These are phyloP conservation scores for Eucalyptus pauciflora DNA, from an alignment of 345 rosid species.

Conservation along the genomic window DNA sequence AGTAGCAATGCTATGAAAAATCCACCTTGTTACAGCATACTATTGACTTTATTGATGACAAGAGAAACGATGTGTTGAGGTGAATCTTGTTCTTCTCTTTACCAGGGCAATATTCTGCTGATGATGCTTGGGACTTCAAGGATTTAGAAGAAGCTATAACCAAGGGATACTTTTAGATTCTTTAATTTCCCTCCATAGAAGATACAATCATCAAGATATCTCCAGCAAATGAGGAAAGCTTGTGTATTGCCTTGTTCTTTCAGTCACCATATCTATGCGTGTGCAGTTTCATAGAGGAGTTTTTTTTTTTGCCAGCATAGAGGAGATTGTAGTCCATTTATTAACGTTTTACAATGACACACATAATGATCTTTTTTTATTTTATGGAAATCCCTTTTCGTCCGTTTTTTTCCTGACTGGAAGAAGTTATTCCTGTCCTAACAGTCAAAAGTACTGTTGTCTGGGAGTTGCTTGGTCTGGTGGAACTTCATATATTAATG, in stretches of 20 bases:
- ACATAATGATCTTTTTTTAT: neutral
- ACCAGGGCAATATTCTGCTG: conserved; percentile 71
- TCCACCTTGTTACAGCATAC: neutral
- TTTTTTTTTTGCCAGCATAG: neutral
- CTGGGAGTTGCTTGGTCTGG: neutral
- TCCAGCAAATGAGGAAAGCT: neutral
- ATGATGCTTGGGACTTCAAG: conserved; percentile 82
- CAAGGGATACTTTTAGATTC: conserved; percentile 46
- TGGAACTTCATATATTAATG: neutral
- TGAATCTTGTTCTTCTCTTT: neutral
- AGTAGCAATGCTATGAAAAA: neutral
- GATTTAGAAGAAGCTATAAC: conserved; percentile 77
- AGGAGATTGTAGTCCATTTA: neutral
- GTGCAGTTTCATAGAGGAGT: neutral
- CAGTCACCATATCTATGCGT: neutral
- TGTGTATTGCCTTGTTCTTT: neutral
- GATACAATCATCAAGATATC: neutral
- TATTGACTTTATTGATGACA: neutral
- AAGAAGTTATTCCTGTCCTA: neutral
- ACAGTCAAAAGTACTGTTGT: neutral
- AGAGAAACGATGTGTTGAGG: neutral
- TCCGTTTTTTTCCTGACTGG: neutral
- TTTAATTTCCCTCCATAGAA: neutral
- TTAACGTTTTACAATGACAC: neutral
- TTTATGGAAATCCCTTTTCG: neutral